phyloP scores from a whole-genome alignment of 768 basidiomycete species.

The Thelephora aurantiotincta region DNA sequence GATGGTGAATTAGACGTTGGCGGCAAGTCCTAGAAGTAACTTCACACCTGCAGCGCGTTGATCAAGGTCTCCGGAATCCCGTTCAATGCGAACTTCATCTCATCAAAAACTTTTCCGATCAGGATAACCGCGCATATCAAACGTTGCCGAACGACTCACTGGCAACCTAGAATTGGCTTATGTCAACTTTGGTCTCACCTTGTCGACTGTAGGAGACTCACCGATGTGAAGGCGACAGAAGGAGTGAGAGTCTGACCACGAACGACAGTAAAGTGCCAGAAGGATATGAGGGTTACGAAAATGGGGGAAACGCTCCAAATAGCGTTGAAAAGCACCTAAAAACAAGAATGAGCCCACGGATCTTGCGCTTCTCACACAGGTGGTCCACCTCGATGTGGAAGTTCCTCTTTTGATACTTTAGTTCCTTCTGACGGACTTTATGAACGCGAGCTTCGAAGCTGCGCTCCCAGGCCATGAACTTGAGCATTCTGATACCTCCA shows the following conservation, averaged over 20 bases:
- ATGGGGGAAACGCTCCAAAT: conserved; percentile 40
- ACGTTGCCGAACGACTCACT: neutral
- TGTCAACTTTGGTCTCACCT: neutral
- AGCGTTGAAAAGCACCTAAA: conserved; percentile 30
- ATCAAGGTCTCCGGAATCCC: conserved; percentile 87
- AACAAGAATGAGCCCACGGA: conserved; percentile 1
- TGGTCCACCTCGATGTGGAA: conserved; percentile 64
- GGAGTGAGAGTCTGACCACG: conserved; percentile 60
- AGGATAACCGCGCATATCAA: neutral
- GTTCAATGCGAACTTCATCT: conserved; percentile 80
- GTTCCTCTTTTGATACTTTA: conserved; percentile 75
- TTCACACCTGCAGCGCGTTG: conserved; percentile 63
- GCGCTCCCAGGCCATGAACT: conserved; percentile 95
- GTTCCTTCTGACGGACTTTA: conserved; percentile 63
- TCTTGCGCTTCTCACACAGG: neutral
- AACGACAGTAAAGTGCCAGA: conserved; percentile 56
- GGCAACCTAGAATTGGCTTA: neutral
- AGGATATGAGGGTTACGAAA: conserved; percentile 34
- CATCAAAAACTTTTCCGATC: conserved; percentile 49
- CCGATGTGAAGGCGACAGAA: conserved; percentile 66
- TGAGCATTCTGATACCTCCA: conserved; percentile 85
- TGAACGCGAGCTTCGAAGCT: conserved; percentile 70
- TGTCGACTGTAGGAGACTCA: conserved; percentile 6
- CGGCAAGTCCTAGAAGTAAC: neutral
- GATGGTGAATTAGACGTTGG: neutral